Evolutionary conservation across 2,329 filamentous ascomycete genomes (phyloP), one percentile per base, ranked within the genome.

Genomic region (Botrytis cinerea): DNA sequence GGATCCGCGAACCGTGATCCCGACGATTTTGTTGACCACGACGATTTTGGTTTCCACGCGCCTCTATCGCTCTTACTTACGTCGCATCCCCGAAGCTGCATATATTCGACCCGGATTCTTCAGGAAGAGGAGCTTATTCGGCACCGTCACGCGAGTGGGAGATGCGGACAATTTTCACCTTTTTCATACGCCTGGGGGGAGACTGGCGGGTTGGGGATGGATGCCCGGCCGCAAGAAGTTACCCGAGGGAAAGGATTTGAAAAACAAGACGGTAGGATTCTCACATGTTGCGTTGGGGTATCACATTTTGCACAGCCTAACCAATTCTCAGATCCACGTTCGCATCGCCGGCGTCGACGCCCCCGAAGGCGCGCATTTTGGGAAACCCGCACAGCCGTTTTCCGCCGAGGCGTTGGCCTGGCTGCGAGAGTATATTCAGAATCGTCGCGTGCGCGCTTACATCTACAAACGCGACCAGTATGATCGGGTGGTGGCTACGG

Each of bases 111-210:
- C 93, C 2, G 85, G 86, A 18, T 92, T 91, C 80, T 95, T 95
- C 81, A 89, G 93, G 63, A 90, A 86, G 75, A 88, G 93, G 78
- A 95, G 89, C 77, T 81, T 99, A 60, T 92, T 95, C 78, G 96
- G 96, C 22, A 88, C 88, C 75, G 96, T 98, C 60, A 98, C 95
- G 20, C 94, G 93, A 78, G 96, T 99, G 38, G 96, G 97, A 60
- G 96, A 99, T 86, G 97, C 94, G 6, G 96, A 99, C 83, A 95
- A 95, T 81, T 98, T 99, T 82, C 92, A 96, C 78, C 82, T 99
- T 66, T 99, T 92, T 81, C 96, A 99, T 82, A 98, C 94, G 0
- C 96, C 96, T 0, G 95, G 95, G n/a, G 96, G 96, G 18, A 87
- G 90, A 77, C 82, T 95, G 70, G 87, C 92, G 18, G 96, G 96